Percentiles rank a stretch among this genome's conserved stretches.
These are phyloP conservation scores for Aspergillus ochraceus DNA, from an alignment of 2,329 filamentous ascomycete species.

Conservation along the genomic window DNA sequence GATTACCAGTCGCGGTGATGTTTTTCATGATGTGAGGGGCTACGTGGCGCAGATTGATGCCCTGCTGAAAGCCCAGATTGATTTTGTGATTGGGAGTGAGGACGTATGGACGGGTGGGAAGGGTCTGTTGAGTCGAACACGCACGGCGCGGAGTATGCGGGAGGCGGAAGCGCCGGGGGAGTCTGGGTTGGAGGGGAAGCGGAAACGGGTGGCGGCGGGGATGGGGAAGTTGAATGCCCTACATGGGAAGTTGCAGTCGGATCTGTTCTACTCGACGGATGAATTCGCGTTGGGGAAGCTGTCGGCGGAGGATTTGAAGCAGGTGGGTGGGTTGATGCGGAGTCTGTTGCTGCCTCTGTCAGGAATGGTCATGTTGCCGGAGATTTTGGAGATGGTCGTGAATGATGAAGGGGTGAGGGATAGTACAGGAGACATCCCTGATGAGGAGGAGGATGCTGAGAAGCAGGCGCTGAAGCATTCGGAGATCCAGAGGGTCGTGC, in stretches of 20 bases:
- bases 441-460: constrained; percentile 4
- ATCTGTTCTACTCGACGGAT: constrained; percentile 69
- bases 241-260: constrained; percentile 63
- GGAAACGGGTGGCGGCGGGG: constrained; percentile 29
- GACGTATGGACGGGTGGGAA: constrained; percentile 10
- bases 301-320: constrained; percentile 62
- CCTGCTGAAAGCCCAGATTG: constrained; percentile 59
- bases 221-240: constrained; percentile 54
- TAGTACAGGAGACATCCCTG: background rate
- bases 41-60: constrained; percentile 56
- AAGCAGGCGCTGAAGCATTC: constrained; percentile 13
- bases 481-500: constrained; percentile 26
- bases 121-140: constrained; percentile 18
- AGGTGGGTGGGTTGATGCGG: constrained; percentile 60
- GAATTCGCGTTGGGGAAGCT: constrained; percentile 71
- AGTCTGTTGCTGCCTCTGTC: constrained; percentile 63
- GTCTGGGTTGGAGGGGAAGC: constrained; percentile 15
- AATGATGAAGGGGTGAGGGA: constrained; percentile 22
- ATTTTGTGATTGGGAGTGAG: constrained; percentile 53
- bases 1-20: constrained; percentile 62
- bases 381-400: constrained; percentile 56
- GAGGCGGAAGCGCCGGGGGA: constrained; percentile 9
- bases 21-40: constrained; percentile 58
- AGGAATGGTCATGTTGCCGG: constrained; percentile 67
- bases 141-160: constrained; percentile 17